Evolutionary conservation across 371 early-diverging fungal species (phyloP), one percentile per base, ranked within the genome.

Genomic region (Choanephora cucurbitarum): DNA sequence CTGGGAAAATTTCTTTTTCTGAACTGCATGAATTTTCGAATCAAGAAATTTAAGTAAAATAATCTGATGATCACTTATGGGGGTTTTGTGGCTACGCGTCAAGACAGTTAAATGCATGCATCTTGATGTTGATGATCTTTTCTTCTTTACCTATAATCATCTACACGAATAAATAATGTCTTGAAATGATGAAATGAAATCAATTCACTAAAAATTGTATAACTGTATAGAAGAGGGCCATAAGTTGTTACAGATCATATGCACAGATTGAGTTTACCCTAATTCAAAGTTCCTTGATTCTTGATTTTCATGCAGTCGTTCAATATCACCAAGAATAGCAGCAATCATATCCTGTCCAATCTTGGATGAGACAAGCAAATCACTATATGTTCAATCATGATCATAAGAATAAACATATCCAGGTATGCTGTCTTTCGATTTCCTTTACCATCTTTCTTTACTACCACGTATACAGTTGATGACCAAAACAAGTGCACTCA

Each of bases 251-350:
- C n/a, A n/a, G n/a, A n/a, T n/a, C n/a, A 7, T 7, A 28, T 28
- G 3, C 28, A 28, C 28, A 7, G 28, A 28, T 28, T 28, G 15
- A 17, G 15, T 21, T 61, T 72, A 82, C 73, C 80, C 80, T 59
- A 82, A 69, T 67, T 84, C 85, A 67, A 84, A 84, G 46, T 81
- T 80, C 55, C 74, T 71, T 28, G 67, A 72, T 5, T 75, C 63
- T 47, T 82, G 76, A 43, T 76, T 61, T 7, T 56, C 66, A 57
- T 75, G 79, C 15, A 67, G 55, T 22, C 75, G 67, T 55, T 82
- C 81, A 14, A 81, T 67, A 19, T 81, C 72, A 34, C 62, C 59
- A 18, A 79, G 49, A 8, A 75, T 58, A 9, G 62, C 60, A 17
- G 44, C 45, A 7, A 78, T 33, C 44, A 74, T 58, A 18, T 45